Conservation (phyloP, 1,284 basidiomycete species). For the Vanrija sp. region DNA sequence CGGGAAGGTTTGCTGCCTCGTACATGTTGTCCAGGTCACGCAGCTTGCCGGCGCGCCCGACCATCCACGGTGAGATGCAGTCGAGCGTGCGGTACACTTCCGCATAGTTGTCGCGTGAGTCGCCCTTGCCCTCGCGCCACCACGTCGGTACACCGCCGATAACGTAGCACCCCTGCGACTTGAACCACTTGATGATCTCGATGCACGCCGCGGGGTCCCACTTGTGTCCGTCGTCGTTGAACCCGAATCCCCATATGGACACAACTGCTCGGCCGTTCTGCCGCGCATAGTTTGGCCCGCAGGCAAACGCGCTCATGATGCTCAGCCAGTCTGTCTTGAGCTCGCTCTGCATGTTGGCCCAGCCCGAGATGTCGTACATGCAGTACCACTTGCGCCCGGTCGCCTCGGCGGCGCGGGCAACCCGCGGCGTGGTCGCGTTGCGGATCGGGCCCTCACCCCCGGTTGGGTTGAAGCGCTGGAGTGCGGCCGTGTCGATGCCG, state of each 20-base stretch:
- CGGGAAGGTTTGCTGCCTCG: constrained; percentile 5
- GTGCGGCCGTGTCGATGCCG: constrained; percentile 17
- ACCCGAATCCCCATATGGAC: constrained; percentile 20
- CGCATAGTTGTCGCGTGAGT: constrained; percentile 10
- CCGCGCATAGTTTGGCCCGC: constrained; percentile 7
- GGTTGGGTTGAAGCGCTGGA: constrained; percentile 20
- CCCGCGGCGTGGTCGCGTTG: constrained; percentile 7
- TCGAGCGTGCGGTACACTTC: constrained; percentile 16
- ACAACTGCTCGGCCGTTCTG: constrained; percentile 20
- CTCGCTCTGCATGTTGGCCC: constrained; percentile 10
- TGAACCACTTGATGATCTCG: constrained; percentile 15
- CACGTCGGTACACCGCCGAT: constrained; percentile 21
- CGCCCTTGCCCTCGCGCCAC: constrained; percentile 11
- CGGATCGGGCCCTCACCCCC: constrained; percentile 17
- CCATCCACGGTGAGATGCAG: constrained; percentile 21
- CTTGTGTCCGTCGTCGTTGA: constrained; percentile 14
- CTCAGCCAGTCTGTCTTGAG: constrained; percentile 13
- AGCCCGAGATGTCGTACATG: constrained; percentile 18
- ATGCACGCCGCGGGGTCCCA: constrained; percentile 8
- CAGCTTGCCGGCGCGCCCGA: constrained; percentile 14
- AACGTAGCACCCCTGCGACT: constrained; percentile 8
- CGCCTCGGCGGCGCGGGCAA: constrained; percentile 6
- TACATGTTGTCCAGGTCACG: constrained; percentile 11
- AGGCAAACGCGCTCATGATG: constrained; percentile 10
- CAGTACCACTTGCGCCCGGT: constrained; percentile 18